phyloP scores from a whole-genome alignment of 768 basidiomycete genomes.

The Russula sp. region DNA sequence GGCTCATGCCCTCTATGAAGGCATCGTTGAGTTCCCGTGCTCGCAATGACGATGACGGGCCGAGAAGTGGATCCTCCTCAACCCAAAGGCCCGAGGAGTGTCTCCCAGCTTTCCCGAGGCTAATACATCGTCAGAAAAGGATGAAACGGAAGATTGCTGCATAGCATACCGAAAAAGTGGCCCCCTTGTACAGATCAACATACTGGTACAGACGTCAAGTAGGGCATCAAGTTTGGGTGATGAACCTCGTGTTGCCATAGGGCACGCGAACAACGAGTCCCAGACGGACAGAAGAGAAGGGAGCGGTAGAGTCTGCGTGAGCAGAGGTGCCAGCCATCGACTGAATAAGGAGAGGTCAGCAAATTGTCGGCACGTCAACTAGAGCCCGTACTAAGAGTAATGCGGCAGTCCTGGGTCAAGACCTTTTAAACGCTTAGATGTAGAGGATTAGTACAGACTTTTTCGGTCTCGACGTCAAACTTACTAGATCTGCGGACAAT shows the following conservation, averaged over 20 bases:
- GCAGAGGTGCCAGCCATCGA: conserved; percentile 67
- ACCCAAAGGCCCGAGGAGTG: conserved; percentile 49
- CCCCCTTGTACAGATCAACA: conserved; percentile 54
- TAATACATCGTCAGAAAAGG: conserved; percentile 27
- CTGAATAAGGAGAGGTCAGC: conserved; percentile 32
- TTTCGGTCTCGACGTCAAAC: conserved; percentile 20
- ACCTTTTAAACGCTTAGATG: conserved; percentile 49
- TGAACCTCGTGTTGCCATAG: conserved; percentile 44
- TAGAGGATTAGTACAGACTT: background rate
- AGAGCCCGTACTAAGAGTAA: conserved; percentile 64
- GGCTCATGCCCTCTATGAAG: conserved; percentile 57
- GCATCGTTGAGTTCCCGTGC: conserved; percentile 54
- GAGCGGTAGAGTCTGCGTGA: conserved; percentile 69
- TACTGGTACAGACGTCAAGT: conserved; percentile 63
- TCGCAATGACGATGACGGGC: conserved; percentile 40
- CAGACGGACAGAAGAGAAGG: conserved; percentile 54
- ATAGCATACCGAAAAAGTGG: conserved; percentile 48
- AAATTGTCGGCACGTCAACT: background rate
- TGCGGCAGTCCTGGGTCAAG: conserved; percentile 69
- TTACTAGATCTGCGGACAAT: conserved; percentile 53
- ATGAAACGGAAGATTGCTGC: background rate
- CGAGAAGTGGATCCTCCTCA: conserved; percentile 36
- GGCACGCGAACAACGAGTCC: conserved; percentile 65
- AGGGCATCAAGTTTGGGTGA: conserved; percentile 63
- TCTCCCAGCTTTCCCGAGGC: conserved; percentile 45